Percentiles rank a stretch among this genome's conserved stretches.
Conservation (phyloP, 768 basidiomycete genomes). For the Tylopilus felleus region DNA sequence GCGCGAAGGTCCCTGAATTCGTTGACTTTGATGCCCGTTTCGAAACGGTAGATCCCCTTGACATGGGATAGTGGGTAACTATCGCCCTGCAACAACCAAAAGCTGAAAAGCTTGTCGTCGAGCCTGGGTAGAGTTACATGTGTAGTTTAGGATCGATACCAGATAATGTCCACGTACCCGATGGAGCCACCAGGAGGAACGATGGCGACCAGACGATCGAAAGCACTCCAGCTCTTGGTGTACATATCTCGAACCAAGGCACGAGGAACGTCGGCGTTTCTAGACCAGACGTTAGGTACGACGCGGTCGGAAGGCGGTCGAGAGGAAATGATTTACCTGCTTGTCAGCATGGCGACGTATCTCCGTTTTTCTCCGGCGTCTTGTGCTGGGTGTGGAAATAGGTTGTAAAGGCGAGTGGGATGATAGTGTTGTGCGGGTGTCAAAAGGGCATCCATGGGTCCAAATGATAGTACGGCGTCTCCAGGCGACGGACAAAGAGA, state of each 20-base stretch:
- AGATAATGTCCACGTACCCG: constrained; percentile 50
- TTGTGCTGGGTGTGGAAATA: constrained; percentile 82
- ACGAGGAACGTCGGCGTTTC: constrained; percentile 83
- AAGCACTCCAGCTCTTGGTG: constrained; percentile 90
- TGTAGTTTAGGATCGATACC: not conserved
- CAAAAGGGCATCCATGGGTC: constrained; percentile 76
- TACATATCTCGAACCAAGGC: constrained; percentile 88
- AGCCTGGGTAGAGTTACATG: constrained; percentile 44
- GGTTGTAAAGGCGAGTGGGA: constrained; percentile 68
- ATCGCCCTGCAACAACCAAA: constrained; percentile 83
- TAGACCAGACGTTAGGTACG: constrained; percentile 25
- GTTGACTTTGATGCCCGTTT: constrained; percentile 82
- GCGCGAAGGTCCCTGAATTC: constrained; percentile 88
- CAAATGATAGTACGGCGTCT: constrained; percentile 77
- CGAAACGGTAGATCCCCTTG: constrained; percentile 85
- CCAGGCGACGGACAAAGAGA: constrained; percentile 68
- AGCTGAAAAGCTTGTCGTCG: constrained; percentile 88
- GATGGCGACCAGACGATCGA: constrained; percentile 83
- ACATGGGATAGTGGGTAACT: constrained; percentile 71
- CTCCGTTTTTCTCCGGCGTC: constrained; percentile 68
- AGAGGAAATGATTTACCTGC: constrained; percentile 46
- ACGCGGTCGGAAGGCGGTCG: not conserved
- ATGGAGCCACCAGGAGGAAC: constrained; percentile 90
- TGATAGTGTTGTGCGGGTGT: constrained; percentile 72
- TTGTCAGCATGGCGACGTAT: constrained; percentile 69